Conservation (phyloP, 345 rosid genomes). For the Alliaria petiolata region DNA sequence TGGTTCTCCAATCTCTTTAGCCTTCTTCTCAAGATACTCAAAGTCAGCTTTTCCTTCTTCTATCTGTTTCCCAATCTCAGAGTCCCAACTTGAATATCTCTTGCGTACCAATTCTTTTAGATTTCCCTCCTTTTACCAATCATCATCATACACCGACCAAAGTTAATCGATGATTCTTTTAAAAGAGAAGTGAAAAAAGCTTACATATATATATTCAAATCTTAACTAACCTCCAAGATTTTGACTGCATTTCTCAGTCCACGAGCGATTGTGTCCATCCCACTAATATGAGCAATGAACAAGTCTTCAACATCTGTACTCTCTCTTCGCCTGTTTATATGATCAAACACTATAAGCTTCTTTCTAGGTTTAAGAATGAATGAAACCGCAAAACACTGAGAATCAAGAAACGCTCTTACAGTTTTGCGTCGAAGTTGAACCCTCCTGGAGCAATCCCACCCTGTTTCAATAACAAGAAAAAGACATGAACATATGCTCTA, state of each 20-base stretch:
- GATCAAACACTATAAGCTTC: not conserved
- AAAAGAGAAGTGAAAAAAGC: not conserved
- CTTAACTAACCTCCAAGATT: conserved; percentile 58
- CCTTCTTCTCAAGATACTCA: conserved; percentile 84
- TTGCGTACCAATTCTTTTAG: conserved; percentile 60
- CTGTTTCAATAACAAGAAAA: conserved; percentile 30
- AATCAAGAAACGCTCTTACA: conserved; percentile 41
- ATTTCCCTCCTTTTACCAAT: conserved; percentile 59
- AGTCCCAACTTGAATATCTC: conserved; percentile 72
- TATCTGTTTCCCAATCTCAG: conserved; percentile 57
- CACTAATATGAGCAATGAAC: conserved; percentile 80
- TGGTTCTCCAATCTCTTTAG: conserved; percentile 81
- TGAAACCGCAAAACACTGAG: not conserved
- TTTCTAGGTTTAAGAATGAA: not conserved
- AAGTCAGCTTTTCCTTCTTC: conserved; percentile 88
- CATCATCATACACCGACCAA: not conserved
- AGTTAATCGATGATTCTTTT: not conserved
- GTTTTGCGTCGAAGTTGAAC: conserved; percentile 94
- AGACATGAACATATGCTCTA: not conserved
- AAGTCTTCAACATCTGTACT: conserved; percentile 93
- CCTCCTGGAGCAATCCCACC: conserved; percentile 98
- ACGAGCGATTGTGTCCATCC: conserved; percentile 94
- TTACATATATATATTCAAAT: not conserved
- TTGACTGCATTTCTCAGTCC: conserved; percentile 84
- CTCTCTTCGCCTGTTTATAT: conserved; percentile 72